Base-by-base conservation (phyloP, 768 basidiomycete species). In the Amanita inopinata region DNA sequence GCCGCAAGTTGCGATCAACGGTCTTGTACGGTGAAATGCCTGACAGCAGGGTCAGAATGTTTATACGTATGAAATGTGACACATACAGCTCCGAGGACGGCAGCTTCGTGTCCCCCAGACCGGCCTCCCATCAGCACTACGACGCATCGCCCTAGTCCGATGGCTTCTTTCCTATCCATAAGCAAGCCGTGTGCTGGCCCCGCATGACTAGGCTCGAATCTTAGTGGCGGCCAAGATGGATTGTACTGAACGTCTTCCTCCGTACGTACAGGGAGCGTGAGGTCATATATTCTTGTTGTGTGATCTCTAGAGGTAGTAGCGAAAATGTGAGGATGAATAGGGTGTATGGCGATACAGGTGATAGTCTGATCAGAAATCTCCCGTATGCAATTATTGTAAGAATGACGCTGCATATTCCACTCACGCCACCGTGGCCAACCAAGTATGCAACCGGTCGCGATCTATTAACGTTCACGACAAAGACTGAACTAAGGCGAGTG, bases 1-100 rank as follows among this genome's bases (percentile, higher is more conserved):
- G 15, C 85, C 85, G 52, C 83, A 81, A 11, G 86, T 89, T 7
- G 83, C 84, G 39, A 89, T 67, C 11, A 88, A 50, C 3, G 83
- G 81, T 39, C 70, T 59, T 7, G 60, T 59, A 0, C 74, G 69
- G 55, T 88, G 82, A 58, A 88, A 89, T 19, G 78, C 74, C 83
- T 86, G 33, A 11, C 36, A 12, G 31, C 32, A 18, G 3, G 25
- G 33, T 28, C 36, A 8, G 17, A 28, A 35, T 23, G 7, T 28
- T 20, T 15, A 32, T 31, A 10, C 20, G 43, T 15, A 50, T 46
- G 23, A 36, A 31, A 33, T 28, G 10, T 15, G 19, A 1, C 14
- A 40, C 71, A 49, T 51, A 80, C 83, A 15, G 83, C 80, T 38
- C 67, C 69, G 1, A 83, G 58, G 12, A 88, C 82, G 27, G 81